Evolutionary conservation across 805 yeast species (phyloP).

Genomic region (Metschnikowia hibisci): DNA sequence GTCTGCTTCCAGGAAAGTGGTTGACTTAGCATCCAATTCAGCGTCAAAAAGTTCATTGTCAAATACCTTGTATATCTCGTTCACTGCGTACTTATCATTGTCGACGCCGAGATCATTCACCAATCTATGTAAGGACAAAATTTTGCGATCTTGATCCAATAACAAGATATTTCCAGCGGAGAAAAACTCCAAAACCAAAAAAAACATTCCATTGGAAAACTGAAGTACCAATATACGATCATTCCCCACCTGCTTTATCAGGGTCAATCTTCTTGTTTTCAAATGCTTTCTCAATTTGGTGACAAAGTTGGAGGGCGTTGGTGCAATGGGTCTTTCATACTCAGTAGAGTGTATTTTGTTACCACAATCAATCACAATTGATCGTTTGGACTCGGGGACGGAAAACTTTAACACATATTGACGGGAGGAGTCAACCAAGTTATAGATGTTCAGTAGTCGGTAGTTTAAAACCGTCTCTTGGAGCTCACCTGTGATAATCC

Average conservation of each 20-base stretch:
- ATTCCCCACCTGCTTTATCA: conserved; percentile 66
- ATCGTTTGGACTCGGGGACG: conserved; percentile 75
- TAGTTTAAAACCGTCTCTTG: conserved; percentile 53
- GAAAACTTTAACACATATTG: conserved; percentile 79
- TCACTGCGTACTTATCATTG: conserved; percentile 65
- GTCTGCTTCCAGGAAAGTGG: conserved; percentile 25
- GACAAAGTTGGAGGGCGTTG: conserved; percentile 81
- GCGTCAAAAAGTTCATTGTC: conserved; percentile 45
- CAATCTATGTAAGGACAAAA: conserved; percentile 70
- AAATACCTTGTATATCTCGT: conserved; percentile 64
- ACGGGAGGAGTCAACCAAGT: conserved; percentile 64
- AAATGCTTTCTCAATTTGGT: conserved; percentile 82
- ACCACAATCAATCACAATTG: conserved; percentile 80
- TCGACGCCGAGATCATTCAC: conserved; percentile 66
- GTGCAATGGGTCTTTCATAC: conserved; percentile 76
- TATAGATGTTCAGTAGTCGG: conserved; percentile 81
- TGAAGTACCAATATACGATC: conserved; percentile 83
- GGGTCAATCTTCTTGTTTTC: conserved; percentile 72
- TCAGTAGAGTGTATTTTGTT: conserved; percentile 74
- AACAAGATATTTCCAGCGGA: conserved; percentile 90
- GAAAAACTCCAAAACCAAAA: conserved; percentile 84
- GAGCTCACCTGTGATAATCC: conserved; percentile 66
- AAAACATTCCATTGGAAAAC: conserved; percentile 76
- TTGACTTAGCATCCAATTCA: conserved; percentile 9
- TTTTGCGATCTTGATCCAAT: conserved; percentile 63